Conservation (phyloP, 257 asterid genomes). For the Solanum phureja region DNA sequence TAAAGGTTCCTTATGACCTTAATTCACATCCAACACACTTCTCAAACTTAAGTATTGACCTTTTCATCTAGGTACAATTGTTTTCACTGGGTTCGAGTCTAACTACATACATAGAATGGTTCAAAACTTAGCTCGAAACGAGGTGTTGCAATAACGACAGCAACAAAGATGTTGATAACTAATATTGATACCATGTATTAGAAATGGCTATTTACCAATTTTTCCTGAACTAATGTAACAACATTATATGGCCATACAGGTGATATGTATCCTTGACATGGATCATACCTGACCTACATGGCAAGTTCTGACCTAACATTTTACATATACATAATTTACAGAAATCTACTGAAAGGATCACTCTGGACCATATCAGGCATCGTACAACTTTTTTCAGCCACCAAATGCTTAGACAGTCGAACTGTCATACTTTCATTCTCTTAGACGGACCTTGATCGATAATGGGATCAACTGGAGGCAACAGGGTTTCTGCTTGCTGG, state of each 20-base stretch:
- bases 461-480: slow-evolving; percentile 62
- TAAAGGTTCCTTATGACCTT: neutral
- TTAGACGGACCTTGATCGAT: slow-evolving; percentile 92
- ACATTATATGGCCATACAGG: neutral
- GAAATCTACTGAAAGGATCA: neutral
- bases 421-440: slow-evolving; percentile 50
- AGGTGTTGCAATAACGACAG: neutral
- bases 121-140: neutral
- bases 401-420: neutral
- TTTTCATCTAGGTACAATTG: neutral
- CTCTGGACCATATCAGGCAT: neutral
- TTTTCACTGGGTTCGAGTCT: neutral
- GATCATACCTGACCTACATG: neutral
- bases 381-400: neutral
- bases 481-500: slow-evolving; percentile 41
- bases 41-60: neutral
- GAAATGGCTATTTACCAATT: neutral
- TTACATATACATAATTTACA: neutral
- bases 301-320: neutral
- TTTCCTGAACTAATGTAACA: neutral
- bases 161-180: neutral
- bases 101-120: neutral
- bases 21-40: neutral
- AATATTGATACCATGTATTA: neutral
- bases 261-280: neutral